Conservation (phyloP, 495 filamentous ascomycete species). For the Xylaria longipes region DNA sequence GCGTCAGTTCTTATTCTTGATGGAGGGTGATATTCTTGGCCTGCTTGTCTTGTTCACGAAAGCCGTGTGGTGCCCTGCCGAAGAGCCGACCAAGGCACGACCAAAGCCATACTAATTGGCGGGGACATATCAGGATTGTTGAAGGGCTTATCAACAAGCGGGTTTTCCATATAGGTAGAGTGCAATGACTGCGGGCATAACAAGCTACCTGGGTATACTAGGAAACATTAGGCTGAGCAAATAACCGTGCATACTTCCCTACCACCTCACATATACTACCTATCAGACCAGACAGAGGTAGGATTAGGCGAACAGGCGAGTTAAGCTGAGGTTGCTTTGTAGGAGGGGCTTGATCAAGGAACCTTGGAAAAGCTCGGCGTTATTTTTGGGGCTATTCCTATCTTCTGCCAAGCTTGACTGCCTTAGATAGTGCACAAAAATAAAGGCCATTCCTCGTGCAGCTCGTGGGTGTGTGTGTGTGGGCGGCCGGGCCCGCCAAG, state of each 20-base stretch:
- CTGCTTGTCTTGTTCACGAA: background rate
- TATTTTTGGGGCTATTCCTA: slow-evolving; percentile 4
- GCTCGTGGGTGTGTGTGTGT: background rate
- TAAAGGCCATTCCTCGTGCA: background rate
- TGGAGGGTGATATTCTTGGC: slow-evolving; percentile 17
- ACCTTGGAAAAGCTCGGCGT: slow-evolving; percentile 9
- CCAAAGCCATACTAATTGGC: background rate
- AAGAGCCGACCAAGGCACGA: slow-evolving; percentile 10
- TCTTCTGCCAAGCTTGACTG: slow-evolving; percentile 11
- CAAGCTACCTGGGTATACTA: background rate
- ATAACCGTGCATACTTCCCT: slow-evolving; percentile 4
- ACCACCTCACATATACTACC: background rate
- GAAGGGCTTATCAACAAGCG: background rate
- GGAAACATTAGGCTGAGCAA: slow-evolving; percentile 5
- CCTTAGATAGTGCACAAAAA: background rate
- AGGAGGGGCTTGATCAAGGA: slow-evolving; percentile 3
- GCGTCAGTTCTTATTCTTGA: slow-evolving; percentile 18
- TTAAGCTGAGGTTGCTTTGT: background rate
- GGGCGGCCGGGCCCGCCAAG: slow-evolving; percentile 4
- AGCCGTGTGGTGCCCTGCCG: slow-evolving; percentile 6
- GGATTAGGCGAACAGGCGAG: background rate
- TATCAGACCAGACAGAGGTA: background rate
- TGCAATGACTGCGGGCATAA: background rate
- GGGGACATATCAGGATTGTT: background rate
- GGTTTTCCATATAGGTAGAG: background rate